These are phyloP conservation scores for Talaromyces sp. DNA, from an alignment of 2,329 filamentous ascomycete genomes.

Conservation along the genomic window DNA sequence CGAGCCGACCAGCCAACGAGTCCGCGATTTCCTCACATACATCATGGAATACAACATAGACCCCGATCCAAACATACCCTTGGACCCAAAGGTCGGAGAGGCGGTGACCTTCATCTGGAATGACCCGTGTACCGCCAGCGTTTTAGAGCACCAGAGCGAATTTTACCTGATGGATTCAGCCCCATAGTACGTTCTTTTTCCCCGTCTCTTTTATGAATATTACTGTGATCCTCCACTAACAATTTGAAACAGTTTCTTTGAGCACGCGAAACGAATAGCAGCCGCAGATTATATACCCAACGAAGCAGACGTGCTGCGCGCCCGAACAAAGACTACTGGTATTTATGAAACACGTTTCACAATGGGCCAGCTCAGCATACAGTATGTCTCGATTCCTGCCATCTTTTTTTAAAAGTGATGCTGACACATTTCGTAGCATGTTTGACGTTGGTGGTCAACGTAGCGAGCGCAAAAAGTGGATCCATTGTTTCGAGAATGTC, in stretches of 20 bases:
- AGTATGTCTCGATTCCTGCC: constrained; percentile 56
- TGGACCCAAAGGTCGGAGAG: constrained; percentile 73
- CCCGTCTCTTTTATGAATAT: not conserved
- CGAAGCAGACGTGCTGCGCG: constrained; percentile 90
- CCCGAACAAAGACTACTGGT: constrained; percentile 95
- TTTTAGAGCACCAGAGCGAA: constrained; percentile 92
- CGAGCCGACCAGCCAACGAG: constrained; percentile 65
- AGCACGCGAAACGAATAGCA: constrained; percentile 81
- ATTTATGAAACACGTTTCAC: constrained; percentile 98
- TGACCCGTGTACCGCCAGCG: constrained; percentile 72
- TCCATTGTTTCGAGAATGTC: constrained; percentile 99
- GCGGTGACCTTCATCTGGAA: constrained; percentile 86
- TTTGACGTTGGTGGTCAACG: constrained; percentile 97
- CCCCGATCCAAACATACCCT: constrained; percentile 76
- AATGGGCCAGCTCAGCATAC: constrained; percentile 97
- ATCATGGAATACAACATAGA: constrained; percentile 84
- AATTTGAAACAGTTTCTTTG: constrained; percentile 70
- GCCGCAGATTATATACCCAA: constrained; percentile 80
- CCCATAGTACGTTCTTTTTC: constrained; percentile 75
- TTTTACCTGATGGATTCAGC: constrained; percentile 99
- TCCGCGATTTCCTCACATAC: constrained; percentile 69
- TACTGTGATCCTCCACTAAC: constrained; percentile 11
- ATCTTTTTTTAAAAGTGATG: not conserved
- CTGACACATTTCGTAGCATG: constrained; percentile 61
- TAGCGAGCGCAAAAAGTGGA: constrained; percentile 99